Percentiles rank a stretch among this genome's conserved stretches.
Evolutionary conservation across 1,284 basidiomycete genomes (phyloP).

Genomic region (Irpex sp.): DNA sequence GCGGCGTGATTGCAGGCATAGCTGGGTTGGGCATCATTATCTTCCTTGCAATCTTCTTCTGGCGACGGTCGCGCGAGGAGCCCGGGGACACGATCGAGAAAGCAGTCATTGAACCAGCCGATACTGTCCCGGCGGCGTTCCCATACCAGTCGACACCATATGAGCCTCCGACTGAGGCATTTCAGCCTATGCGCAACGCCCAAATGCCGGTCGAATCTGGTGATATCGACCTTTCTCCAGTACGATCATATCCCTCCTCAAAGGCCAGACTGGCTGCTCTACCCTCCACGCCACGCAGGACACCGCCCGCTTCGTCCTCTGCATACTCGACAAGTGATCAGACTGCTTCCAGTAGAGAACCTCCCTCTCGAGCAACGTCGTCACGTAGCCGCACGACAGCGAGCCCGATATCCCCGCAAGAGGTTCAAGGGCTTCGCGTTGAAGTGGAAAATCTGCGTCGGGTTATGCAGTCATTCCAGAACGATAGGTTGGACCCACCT

Average conservation of each 20-base stretch:
- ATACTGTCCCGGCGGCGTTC: background rate
- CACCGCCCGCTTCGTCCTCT: constrained; percentile 7
- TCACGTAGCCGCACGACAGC: background rate
- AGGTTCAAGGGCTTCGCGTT: constrained; percentile 19
- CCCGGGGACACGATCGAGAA: constrained; percentile 1
- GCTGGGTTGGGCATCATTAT: constrained; percentile 4
- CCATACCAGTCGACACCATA: background rate
- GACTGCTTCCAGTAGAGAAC: constrained; percentile 19
- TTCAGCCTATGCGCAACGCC: background rate
- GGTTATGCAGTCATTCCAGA: constrained; percentile 23
- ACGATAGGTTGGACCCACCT: constrained; percentile 19
- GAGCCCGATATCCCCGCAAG: constrained; percentile 18
- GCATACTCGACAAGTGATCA: constrained; percentile 6
- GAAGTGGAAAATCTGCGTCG: constrained; percentile 26
- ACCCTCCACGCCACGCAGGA: background rate
- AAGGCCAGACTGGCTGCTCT: background rate
- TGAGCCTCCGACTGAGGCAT: background rate
- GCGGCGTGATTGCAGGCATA: constrained; percentile 12
- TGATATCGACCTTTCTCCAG: background rate
- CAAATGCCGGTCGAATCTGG: background rate
- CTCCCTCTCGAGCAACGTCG: constrained; percentile 13
- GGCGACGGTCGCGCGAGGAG: background rate
- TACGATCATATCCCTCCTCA: background rate
- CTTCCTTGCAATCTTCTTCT: constrained; percentile 7
- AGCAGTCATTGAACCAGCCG: background rate